Evolutionary conservation across 495 filamentous ascomycete genomes (phyloP), one percentile per base, ranked within the genome.

Genomic region (Xylaria castorea): DNA sequence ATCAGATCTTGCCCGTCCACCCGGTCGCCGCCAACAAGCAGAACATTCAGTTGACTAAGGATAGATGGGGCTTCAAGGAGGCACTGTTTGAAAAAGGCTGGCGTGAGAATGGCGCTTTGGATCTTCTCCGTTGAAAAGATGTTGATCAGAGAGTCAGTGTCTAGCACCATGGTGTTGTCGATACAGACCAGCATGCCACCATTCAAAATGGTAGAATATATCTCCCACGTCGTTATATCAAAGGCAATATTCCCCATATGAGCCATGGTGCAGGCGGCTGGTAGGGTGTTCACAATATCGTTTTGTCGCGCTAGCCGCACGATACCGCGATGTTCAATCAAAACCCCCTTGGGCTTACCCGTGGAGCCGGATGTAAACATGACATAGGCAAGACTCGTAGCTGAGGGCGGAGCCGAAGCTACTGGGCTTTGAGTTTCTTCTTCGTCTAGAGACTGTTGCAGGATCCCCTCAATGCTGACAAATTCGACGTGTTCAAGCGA

Each of bases 321-420:
- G 67, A 27, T 79, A 71, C 78, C 77, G 53, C 66, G 71, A 73
- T 82, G 81, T 3, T 75, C 74, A 38, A 82, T 78, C 22, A 80
- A 67, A 0, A 80, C 81, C 11, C 83, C 83, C 61, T 85, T 84
- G 0, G 83, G 83, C 34, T 76, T 77, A 18, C 82, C 83, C 0
- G 83, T 85, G 66, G 74, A 81, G 53, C 82, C 83, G 3, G 83
- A 85, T 0, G 82, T 85, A 73, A 82, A 84, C 57, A 65, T 46
- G 12, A 65, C 62, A 34, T 65, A 65, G 22, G 62, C 62, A 32
- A 65, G 42, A n/a, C 42, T 50, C 5, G 22, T n/a, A 20, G 40
- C 25, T 25, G 62, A 65, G n/a, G 62, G 40, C 5, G 25, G 3
- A 16, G 62, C 9, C 4, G 7, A 20, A 18, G 1, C 16, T 18